phyloP scores from a whole-genome alignment of 805 yeast species.

The Tetrapisispora pingtungensis region DNA sequence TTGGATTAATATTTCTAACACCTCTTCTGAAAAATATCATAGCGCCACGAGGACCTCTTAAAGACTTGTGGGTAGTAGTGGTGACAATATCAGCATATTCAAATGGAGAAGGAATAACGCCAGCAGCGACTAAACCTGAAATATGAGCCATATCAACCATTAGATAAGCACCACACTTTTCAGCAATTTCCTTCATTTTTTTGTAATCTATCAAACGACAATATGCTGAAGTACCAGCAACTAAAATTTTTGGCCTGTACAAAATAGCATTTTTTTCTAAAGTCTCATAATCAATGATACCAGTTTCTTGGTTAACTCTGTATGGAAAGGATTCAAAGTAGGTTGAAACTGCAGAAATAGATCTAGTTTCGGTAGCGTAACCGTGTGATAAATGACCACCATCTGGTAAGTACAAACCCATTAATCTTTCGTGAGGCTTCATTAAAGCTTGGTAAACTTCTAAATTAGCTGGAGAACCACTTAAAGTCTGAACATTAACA shows the following conservation, averaged over 20 bases:
- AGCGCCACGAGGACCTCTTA: slow-evolving; percentile 99
- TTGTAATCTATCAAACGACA: slow-evolving; percentile 93
- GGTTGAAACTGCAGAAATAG: slow-evolving; percentile 91
- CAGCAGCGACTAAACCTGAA: slow-evolving; percentile 92
- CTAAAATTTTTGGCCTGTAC: slow-evolving; percentile 92
- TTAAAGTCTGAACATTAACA: slow-evolving; percentile 90
- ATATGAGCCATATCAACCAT: slow-evolving; percentile 98
- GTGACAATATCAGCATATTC: slow-evolving; percentile 96
- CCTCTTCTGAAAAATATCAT: slow-evolving; percentile 99
- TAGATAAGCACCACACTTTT: slow-evolving; percentile 92
- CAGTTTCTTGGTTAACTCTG: slow-evolving; percentile 85
- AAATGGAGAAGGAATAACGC: slow-evolving; percentile 92
- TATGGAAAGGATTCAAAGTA: slow-evolving; percentile 98
- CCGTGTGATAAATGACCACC: slow-evolving; percentile 99
- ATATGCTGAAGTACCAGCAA: slow-evolving; percentile 98
- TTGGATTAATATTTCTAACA: slow-evolving; percentile 71
- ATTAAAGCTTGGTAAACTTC: slow-evolving; percentile 92
- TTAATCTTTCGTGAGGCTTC: slow-evolving; percentile 91
- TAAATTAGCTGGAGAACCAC: slow-evolving; percentile 97
- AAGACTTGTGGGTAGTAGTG: slow-evolving; percentile 96
- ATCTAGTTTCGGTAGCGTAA: slow-evolving; percentile 87
- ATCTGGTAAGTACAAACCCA: slow-evolving; percentile 97
- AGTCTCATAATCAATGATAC: slow-evolving; percentile 91
- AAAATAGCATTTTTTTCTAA: slow-evolving; percentile 82
- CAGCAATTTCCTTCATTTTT: slow-evolving; percentile 94